Percentiles rank a stretch among this genome's conserved stretches.
These are phyloP conservation scores for Platismatia glauca DNA, from an alignment of 495 filamentous ascomycete species.

Conservation along the genomic window DNA sequence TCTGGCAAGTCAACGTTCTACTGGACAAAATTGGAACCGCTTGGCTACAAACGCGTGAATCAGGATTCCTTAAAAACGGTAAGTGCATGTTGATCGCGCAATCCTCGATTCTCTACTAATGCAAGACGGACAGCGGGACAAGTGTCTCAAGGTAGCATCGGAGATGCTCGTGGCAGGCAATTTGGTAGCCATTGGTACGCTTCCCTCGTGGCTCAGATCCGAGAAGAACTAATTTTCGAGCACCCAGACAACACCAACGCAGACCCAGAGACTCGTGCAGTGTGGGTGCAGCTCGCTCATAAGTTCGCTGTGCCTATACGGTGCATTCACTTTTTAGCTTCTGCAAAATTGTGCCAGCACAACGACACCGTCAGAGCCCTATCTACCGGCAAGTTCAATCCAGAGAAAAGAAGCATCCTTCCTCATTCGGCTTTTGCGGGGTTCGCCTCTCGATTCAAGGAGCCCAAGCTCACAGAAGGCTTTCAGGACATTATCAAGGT, in stretches of 20 bases:
- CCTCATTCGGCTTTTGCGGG: slow-evolving; percentile 71
- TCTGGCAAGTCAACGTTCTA: slow-evolving; percentile 90
- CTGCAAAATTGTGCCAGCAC: slow-evolving; percentile 67
- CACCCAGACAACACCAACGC: slow-evolving; percentile 85
- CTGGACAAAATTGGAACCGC: slow-evolving; percentile 65
- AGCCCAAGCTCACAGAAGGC: slow-evolving; percentile 66
- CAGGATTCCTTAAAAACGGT: slow-evolving; percentile 84
- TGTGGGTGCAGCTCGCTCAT: slow-evolving; percentile 67
- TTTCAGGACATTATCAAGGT: slow-evolving; percentile 69
- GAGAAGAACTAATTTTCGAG: background rate
- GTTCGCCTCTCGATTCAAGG: slow-evolving; percentile 59
- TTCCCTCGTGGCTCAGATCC: slow-evolving; percentile 4
- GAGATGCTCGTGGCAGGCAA: slow-evolving; percentile 53
- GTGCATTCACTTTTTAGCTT: slow-evolving; percentile 75
- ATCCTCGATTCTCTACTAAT: slow-evolving; percentile 1
- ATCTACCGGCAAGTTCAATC: slow-evolving; percentile 52
- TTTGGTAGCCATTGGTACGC: slow-evolving; percentile 68
- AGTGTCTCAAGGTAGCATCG: slow-evolving; percentile 71
- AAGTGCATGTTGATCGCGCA: slow-evolving; percentile 22
- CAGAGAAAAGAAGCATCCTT: slow-evolving; percentile 64
- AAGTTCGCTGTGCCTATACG: slow-evolving; percentile 67
- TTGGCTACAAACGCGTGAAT: slow-evolving; percentile 79
- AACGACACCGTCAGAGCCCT: slow-evolving; percentile 79
- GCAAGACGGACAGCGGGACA: slow-evolving; percentile 48
- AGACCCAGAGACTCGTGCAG: slow-evolving; percentile 58